A percentile compares a stretch with the other conserved stretches of the same genome.
These are phyloP conservation scores for Calamus simplicifolius DNA, from an alignment of 176 grass and related monocot genomes.

Conservation along the genomic window DNA sequence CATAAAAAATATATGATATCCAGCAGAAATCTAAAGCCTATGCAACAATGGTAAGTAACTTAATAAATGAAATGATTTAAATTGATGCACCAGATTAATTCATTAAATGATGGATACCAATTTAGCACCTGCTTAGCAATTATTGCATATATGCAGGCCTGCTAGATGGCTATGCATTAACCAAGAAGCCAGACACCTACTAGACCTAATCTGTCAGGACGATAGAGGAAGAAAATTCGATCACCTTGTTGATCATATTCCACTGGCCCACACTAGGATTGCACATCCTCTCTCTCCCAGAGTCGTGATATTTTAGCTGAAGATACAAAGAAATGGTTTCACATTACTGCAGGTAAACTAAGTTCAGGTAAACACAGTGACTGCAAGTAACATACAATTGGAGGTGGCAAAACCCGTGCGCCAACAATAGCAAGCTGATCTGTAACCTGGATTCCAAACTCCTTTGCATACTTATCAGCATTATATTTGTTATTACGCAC, in stretches of 20 bases:
- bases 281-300: conserved; percentile 53
- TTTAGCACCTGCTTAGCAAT: no score
- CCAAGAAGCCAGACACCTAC: no score
- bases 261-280: conserved; percentile 59
- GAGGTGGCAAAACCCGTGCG: conserved; percentile 58
- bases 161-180: no score
- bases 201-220: not conserved
- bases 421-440: conserved; percentile 52
- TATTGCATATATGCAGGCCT: no score
- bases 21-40: no score
- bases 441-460: conserved; percentile 58
- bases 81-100: no score
- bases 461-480: conserved; percentile 40
- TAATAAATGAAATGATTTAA: no score
- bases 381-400: conserved; percentile 26
- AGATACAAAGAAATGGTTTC: not conserved
- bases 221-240: not conserved
- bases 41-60: no score
- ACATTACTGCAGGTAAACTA: not conserved
- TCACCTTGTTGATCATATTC: conserved; percentile 90
- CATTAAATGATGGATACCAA: no score
- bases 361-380: not conserved
- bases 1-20: no score
- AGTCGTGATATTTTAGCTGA: conserved; percentile 83
- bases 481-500: conserved; percentile 36